Conservation (phyloP, 495 filamentous ascomycete genomes). For the Trichoderma reesei region DNA sequence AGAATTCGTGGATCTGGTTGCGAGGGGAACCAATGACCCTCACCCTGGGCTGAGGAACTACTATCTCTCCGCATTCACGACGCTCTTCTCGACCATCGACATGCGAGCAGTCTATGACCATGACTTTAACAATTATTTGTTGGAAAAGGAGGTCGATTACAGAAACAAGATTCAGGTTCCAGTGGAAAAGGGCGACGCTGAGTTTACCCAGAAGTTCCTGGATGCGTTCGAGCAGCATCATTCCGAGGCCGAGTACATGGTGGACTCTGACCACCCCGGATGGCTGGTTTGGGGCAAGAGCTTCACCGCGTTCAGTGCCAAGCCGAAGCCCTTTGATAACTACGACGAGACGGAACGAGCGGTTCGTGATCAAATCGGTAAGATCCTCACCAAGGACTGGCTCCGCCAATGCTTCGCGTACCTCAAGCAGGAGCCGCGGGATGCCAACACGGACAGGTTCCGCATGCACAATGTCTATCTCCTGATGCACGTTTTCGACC, state of each 20-base stretch:
- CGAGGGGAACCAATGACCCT: constrained; percentile 72
- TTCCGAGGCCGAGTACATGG: constrained; percentile 68
- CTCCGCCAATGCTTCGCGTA: constrained; percentile 80
- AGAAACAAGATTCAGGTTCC: constrained; percentile 64
- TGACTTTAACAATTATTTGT: constrained; percentile 73
- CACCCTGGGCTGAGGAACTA: constrained; percentile 77
- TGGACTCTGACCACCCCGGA: constrained; percentile 86
- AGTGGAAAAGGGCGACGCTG: constrained; percentile 60
- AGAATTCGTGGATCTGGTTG: constrained; percentile 75
- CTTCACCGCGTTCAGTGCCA: constrained; percentile 67
- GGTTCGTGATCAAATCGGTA: constrained; percentile 72
- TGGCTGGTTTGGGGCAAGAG: constrained; percentile 94
- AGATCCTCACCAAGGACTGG: constrained; percentile 72
- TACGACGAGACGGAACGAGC: constrained; percentile 77
- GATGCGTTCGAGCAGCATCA: constrained; percentile 60
- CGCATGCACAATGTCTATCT: constrained; percentile 76
- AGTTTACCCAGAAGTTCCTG: constrained; percentile 70
- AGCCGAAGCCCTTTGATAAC: constrained; percentile 55
- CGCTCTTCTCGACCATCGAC: constrained; percentile 73
- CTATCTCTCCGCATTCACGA: constrained; percentile 70
- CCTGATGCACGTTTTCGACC: constrained; percentile 78
- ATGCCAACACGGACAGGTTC: constrained; percentile 75
- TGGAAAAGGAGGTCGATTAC: constrained; percentile 57
- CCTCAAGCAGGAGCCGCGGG: constrained; percentile 93
- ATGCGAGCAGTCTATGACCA: constrained; percentile 79